A percentile compares a stretch with the other conserved stretches of the same genome.
Evolutionary conservation across 768 basidiomycete genomes (phyloP).

Genomic region (Cystofilobasidium ferigula): DNA sequence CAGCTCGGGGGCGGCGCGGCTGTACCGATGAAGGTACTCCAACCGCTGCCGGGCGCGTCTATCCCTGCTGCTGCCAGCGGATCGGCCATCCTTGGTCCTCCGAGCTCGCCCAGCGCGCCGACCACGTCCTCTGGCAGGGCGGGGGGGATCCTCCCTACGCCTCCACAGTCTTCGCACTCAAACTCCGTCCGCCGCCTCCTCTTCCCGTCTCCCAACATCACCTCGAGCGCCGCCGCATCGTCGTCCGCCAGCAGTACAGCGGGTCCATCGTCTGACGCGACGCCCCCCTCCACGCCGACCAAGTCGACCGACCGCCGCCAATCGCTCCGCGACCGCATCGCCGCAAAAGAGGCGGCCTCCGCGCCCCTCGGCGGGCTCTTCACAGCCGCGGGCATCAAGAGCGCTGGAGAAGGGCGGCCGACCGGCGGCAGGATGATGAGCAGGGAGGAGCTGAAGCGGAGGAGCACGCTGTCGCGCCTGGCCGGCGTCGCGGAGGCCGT

Average conservation of each 20-base stretch:
- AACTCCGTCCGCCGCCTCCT: background rate
- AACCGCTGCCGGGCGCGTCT: constrained; percentile 1
- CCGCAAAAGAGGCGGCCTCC: constrained; percentile 7
- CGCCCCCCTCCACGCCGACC: background rate
- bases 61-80: background rate
- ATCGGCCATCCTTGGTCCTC: background rate
- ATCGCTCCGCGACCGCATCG: constrained; percentile 20
- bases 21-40: constrained; percentile 8
- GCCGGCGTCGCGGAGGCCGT: constrained; percentile 37
- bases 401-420: background rate
- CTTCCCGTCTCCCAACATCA: constrained; percentile 8
- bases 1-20: background rate
- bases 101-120: background rate
- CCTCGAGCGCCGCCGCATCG: background rate
- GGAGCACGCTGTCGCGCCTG: constrained; percentile 37
- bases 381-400: background rate
- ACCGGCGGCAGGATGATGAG: background rate
- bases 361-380: background rate
- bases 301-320: constrained; percentile 13
- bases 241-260: constrained; percentile 4
- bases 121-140: background rate
- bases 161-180: background rate
- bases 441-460: constrained; percentile 35
- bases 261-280: background rate
- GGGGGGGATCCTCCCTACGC: background rate